Evolutionary conservation across 1,284 basidiomycete species (phyloP), one percentile per base, ranked within the genome.

Genomic region (Papiliotrema nemorosa): DNA sequence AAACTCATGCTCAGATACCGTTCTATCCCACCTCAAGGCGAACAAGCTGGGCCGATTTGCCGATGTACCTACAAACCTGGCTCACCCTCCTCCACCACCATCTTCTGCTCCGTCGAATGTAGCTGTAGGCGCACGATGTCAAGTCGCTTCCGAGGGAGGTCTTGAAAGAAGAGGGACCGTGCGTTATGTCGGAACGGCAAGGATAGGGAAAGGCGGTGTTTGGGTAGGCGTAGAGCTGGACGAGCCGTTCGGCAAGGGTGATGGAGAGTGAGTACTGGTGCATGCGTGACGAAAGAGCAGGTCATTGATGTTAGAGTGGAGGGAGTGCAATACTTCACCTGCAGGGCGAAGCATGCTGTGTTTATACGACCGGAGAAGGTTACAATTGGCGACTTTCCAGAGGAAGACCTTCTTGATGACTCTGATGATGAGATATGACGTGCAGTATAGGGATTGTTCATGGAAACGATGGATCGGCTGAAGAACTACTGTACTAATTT

Each of bases 191-290:
- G 96, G 96, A 0, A 69, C 76, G 24, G 90, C 92, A 0, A 78
- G 80, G 47, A 96, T 97, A 65, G 83, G 83, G 29, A 83, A 79
- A 44, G 69, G 68, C 25, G 70, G 68, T 0, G 68, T 82, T 0
- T 97, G 94, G 94, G 81, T 97, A 2, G 96, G 94, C 0, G 79
- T 98, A 6, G 89, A 96, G 72, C 90, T 94, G 63, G 96, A 98
- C 68, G 96, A 97, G 66, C 94, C 96, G 1, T 81, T 91, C 12
- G 93, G 94, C 12, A 97, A 93, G 76, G 93, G 94, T 58, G 88
- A 97, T 70, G 94, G 94, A 59, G 84, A 84, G 89, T 93, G 72
- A 77, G 89, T 83, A 42, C 20, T 27, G 9, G 20, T 3, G 0
- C 21, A 20, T 18, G 9, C 10, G 29, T 14, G 14, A 3, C 3